Base-by-base conservation (phyloP, 2,329 filamentous ascomycete genomes). In the Lachnellula occidentalis region DNA sequence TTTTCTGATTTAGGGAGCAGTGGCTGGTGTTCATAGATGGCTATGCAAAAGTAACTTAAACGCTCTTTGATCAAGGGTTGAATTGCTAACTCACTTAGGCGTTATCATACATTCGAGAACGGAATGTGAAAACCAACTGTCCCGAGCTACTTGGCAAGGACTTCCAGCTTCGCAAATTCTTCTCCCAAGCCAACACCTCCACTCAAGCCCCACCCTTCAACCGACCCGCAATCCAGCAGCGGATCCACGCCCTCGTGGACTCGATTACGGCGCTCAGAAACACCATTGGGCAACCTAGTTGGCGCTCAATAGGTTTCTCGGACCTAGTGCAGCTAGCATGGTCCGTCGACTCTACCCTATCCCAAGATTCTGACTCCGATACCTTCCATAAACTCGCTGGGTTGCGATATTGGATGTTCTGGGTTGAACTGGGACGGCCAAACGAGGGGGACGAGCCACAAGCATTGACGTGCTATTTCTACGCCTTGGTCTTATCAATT, bases 391-490 rank as follows among this genome's bases (percentile, higher is more conserved):
- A 50, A 37, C 48, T 61, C 1, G 47, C 56, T 22, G 55, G 53
- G 53, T 45, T 62, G 3, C 50, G 60, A 7, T 59, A 55, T 4
- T 62, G 58, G 58, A 52, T 62, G 47, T 62, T 61, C 48, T 62
- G 60, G 60, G 57, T 59, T 27, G 59, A 61, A 27, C 14, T 58
- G 39, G 45, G 59, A 11, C 22, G 24, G 12, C 21, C 22, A 1
- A 36, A 48, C 41, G 45, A 24, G 15, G 15, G 36, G 1, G 41
- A 55, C 7, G 54, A 60, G 34, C 41, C 53, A 24, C 42, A 36
- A 17, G 36, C 51, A 2, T 48, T 61, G 12, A 48, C 41, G 11
- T 53, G 51, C 12, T 46, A 53, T 27, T 61, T 60, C 22, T 60
- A 61, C 46, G 55, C 49, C 3, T 37, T 61, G 22, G 34, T 60